These are phyloP conservation scores for Coccomyxa sp. DNA, from an alignment of 139 green algal species.

Conservation along the genomic window DNA sequence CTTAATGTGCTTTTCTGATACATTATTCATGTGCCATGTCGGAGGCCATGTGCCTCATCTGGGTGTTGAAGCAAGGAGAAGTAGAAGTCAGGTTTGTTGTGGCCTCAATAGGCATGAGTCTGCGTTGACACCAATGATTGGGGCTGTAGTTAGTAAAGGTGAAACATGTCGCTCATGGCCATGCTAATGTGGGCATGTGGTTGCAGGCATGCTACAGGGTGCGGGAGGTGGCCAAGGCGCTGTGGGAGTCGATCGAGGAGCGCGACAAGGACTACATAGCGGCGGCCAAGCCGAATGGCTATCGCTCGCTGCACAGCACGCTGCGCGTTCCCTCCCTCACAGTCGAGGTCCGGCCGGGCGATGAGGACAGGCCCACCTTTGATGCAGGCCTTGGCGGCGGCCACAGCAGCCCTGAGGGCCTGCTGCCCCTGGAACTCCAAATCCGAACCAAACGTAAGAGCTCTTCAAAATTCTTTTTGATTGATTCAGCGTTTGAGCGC, in stretches of 20 bases:
- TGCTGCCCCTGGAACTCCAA: conserved; percentile 62
- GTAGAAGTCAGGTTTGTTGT: too few relatives aligned
- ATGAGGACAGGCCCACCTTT: neutral
- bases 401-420: neutral
- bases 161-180: neutral
- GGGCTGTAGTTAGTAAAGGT: neutral
- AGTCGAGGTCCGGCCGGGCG: neutral
- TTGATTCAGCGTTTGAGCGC: too few relatives aligned
- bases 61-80: neutral
- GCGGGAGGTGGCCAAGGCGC: conserved; percentile 42
- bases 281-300: conserved; percentile 84
- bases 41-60: neutral
- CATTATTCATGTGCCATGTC: neutral
- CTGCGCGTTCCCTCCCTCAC: conserved; percentile 34
- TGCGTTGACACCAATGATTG: too few relatives aligned
- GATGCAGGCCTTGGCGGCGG: neutral
- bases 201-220: conserved; percentile 76
- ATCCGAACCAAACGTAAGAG: neutral
- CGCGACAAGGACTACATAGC: conserved; percentile 89
- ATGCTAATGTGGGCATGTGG: neutral
- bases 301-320: conserved; percentile 83
- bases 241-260: conserved; percentile 63
- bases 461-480: neutral
- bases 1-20: neutral
- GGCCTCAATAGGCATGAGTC: too few relatives aligned